Evolutionary conservation across 2,329 filamentous ascomycete species (phyloP).

Genomic region (Phoma herbarum): DNA sequence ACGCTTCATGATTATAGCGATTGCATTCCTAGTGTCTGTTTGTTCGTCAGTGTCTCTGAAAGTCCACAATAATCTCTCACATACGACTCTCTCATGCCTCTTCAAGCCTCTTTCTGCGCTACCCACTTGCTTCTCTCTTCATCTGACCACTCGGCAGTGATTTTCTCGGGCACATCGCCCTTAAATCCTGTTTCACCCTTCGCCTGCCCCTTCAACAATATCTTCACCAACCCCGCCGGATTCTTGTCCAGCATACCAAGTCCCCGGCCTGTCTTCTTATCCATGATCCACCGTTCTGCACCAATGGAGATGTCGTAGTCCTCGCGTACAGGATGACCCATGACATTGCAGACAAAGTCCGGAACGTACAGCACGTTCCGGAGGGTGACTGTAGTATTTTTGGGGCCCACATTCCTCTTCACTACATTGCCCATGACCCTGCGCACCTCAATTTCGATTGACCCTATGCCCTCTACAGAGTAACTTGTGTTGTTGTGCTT

Average conservation of each 20-base stretch:
- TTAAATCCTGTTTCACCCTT: conserved; percentile 6
- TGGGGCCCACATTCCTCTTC: conserved; percentile 10
- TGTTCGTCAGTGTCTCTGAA: not conserved
- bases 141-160: conserved; percentile 2
- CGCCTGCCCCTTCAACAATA: conserved; percentile 10
- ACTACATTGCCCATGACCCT: conserved; percentile 9
- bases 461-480: conserved; percentile 2
- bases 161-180: conserved; percentile 5
- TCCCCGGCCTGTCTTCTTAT: conserved; percentile 10
- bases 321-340: conserved; percentile 6
- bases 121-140: not conserved
- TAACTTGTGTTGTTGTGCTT: conserved; percentile 4
- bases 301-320: conserved; percentile 16
- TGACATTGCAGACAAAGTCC: conserved; percentile 12
- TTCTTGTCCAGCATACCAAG: conserved; percentile 9
- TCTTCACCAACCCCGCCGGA: conserved; percentile 8
- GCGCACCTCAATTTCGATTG: conserved; percentile 8
- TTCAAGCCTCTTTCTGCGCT: not conserved
- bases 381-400: conserved; percentile 9
- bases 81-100: not conserved
- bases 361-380: conserved; percentile 13
- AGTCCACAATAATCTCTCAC: not conserved
- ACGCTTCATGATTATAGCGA: not conserved
- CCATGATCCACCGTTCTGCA: conserved; percentile 13
- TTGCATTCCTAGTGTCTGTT: not conserved